These are phyloP conservation scores for Starmerella geochares DNA, from an alignment of 805 yeast genomes.

Conservation along the genomic window DNA sequence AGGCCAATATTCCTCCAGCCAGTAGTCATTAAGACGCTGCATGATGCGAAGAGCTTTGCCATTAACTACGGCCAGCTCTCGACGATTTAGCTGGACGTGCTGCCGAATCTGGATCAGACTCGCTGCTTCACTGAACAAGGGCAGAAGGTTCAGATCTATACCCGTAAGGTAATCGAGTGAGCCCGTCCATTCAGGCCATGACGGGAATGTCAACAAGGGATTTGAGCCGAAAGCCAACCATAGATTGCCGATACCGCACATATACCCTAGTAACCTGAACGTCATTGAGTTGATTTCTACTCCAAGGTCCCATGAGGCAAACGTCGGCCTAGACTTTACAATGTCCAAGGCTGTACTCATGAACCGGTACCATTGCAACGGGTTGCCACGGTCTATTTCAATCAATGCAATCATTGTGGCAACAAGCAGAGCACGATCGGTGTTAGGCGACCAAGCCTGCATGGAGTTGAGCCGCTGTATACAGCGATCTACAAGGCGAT, in stretches of 20 bases:
- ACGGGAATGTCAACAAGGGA: slow-evolving; percentile 11
- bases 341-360: slow-evolving; percentile 16
- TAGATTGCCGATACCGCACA: slow-evolving; percentile 21
- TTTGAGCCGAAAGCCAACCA: not conserved
- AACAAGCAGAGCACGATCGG: slow-evolving; percentile 10
- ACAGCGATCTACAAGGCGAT: slow-evolving; percentile 8
- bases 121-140: slow-evolving; percentile 45
- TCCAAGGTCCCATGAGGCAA: slow-evolving; percentile 22
- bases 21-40: slow-evolving; percentile 22
- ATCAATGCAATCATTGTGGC: slow-evolving; percentile 19
- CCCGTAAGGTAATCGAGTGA: slow-evolving; percentile 42
- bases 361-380: slow-evolving; percentile 13
- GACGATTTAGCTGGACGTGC: slow-evolving; percentile 19
- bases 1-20: slow-evolving; percentile 23
- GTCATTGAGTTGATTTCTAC: slow-evolving; percentile 22
- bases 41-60: slow-evolving; percentile 18
- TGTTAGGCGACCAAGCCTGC: not conserved
- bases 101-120: slow-evolving; percentile 28
- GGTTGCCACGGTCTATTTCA: slow-evolving; percentile 19
- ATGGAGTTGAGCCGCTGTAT: not conserved
- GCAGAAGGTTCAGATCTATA: slow-evolving; percentile 52
- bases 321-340: slow-evolving; percentile 16
- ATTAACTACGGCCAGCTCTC: slow-evolving; percentile 17
- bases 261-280: slow-evolving; percentile 24
- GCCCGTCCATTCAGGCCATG: slow-evolving; percentile 42